Conservation (phyloP, 2,329 filamentous ascomycete genomes). For the Aspergillus glaucus region DNA sequence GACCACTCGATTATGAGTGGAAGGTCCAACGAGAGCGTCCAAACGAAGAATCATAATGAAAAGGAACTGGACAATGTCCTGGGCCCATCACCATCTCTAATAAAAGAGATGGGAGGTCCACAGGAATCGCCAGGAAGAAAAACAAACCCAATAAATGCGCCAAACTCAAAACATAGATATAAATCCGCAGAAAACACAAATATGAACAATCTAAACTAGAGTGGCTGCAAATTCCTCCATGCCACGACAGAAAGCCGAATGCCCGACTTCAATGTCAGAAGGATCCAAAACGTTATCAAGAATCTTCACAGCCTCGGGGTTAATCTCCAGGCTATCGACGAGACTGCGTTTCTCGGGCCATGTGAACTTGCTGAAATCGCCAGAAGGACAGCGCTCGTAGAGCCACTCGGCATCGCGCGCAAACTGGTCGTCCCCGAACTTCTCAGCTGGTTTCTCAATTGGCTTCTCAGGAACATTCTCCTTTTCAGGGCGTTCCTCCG, state of each 20-base stretch:
- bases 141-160: neutral
- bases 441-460: constrained; percentile 3
- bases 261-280: constrained; percentile 10
- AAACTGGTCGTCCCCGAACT: constrained; percentile 19
- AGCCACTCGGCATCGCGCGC: constrained; percentile 22
- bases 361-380: constrained; percentile 15
- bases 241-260: constrained; percentile 8
- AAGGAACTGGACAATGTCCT: neutral
- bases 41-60: neutral
- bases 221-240: constrained; percentile 13
- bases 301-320: constrained; percentile 7
- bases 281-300: constrained; percentile 12
- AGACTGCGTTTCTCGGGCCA: constrained; percentile 16
- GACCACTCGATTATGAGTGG: neutral
- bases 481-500: neutral
- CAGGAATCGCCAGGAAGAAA: neutral
- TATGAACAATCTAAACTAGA: constrained; percentile 4
- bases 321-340: constrained; percentile 11
- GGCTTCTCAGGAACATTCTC: neutral
- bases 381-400: constrained; percentile 19
- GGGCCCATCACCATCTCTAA: neutral
- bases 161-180: neutral
- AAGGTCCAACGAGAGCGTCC: neutral
- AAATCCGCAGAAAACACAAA: neutral
- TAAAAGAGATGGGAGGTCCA: neutral